Base-by-base conservation (phyloP, 1,284 basidiomycete genomes). In the Papiliotrema fonsecae region DNA sequence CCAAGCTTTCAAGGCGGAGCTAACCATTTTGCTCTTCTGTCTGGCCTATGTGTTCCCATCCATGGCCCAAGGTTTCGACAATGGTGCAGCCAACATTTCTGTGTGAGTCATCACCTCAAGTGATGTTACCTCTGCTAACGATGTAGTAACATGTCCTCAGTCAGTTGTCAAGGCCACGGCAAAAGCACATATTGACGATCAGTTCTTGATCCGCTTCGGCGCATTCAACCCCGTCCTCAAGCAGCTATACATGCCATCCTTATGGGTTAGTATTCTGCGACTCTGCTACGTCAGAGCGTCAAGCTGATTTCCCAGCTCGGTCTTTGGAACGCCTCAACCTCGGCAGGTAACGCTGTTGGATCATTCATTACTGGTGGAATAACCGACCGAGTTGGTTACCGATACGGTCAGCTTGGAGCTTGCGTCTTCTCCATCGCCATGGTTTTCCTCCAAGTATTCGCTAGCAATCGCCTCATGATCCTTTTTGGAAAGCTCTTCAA, bases 331-430 rank as follows among this genome's bases (percentile, higher is more conserved):
- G 42, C 42, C 16, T n/a, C 21, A 10, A 32, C 42, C 4, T 44
- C 42, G 4, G 19, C 34, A 11, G 42, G 42, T 16, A 44, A 44
- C 30, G 42, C 42, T 10, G 24, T 34, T 4, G 42, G 42, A 4
- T 44, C 42, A 10, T 18, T 31, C 16, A 22, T 30, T 4, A 44
- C 42, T 22, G 42, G 42, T 21, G 42, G n/a, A 4, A 10, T 44
- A 3, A 44, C 42, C 42, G 42, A 44, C 24, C 42, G 42, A 21
- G n/a, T 44, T 19, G 42, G 42, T 7, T 44, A 44, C 22, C 42
- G 42, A 31, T 19, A 44, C 28, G 21, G 28, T 16, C 42, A 44
- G n/a, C 18, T 44, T 11, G 31, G n/a, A 6, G 42, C 18, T 3
- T 44, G 42, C 19, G 42, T 34, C 19, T 44, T 31, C 19, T 44